A percentile compares a stretch with the other conserved stretches of the same genome.
Evolutionary conservation across 2,329 filamentous ascomycete genomes (phyloP).

Genomic region (Talaromyces piceae): DNA sequence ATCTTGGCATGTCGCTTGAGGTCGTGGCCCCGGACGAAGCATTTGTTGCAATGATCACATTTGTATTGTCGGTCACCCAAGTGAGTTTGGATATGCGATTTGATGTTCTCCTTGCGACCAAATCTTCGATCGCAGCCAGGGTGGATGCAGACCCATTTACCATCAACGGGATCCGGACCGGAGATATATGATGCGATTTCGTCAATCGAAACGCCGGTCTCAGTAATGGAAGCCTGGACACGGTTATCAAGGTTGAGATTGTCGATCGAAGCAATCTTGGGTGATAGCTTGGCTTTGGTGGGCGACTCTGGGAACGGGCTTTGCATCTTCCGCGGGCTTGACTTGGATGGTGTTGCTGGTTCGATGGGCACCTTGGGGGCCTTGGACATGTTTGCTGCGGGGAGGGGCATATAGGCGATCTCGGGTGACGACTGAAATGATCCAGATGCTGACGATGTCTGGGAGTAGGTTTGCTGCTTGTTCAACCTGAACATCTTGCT

Average conservation of each 20-base stretch:
- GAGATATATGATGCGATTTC: conserved; percentile 71
- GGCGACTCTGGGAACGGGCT: conserved; percentile 19
- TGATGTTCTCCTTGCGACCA: conserved; percentile 97
- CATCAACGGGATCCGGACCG: conserved; percentile 63
- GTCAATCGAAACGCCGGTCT: conserved; percentile 80
- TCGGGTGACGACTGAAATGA: conserved; percentile 48
- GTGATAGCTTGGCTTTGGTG: conserved; percentile 32
- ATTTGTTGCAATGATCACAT: conserved; percentile 88
- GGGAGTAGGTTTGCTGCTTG: background rate
- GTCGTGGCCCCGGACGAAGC: conserved; percentile 94
- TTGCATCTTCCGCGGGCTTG: conserved; percentile 16
- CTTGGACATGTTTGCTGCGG: conserved; percentile 17
- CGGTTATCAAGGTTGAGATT: conserved; percentile 47
- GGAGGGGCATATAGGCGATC: conserved; percentile 37
- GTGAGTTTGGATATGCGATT: conserved; percentile 96
- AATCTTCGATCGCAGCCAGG: conserved; percentile 81
- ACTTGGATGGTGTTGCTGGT: conserved; percentile 19
- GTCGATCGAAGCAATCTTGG: conserved; percentile 38
- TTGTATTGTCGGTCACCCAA: conserved; percentile 92
- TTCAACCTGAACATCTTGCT: conserved; percentile 27
- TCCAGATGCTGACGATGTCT: conserved; percentile 41
- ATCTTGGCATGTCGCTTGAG: conserved; percentile 97
- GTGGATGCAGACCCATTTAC: conserved; percentile 71
- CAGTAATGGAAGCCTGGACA: conserved; percentile 56
- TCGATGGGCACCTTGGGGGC: conserved; percentile 25